Base-by-base conservation (phyloP, 768 basidiomycete species). In the Pholiota molesta region DNA sequence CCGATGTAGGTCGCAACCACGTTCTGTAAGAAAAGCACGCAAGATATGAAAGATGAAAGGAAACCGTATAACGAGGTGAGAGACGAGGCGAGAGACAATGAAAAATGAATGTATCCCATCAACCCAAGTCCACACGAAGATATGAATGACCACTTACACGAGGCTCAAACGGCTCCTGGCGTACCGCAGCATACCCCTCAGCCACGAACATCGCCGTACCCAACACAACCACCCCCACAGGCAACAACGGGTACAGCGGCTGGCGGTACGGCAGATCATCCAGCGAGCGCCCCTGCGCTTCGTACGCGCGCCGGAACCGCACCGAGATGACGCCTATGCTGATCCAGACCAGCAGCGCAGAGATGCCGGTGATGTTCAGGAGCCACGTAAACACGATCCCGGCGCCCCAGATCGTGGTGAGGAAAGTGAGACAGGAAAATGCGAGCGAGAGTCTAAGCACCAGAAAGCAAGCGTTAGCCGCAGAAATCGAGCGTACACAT, bases 291-390 rank as follows among this genome's bases (percentile, higher is more conserved):
- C 82, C 82, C 53, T 86, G 86, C 0, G 79, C 80, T 47, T 68
- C 72, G 77, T 85, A 90, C 3, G 86, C 88, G n/a, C 70, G 66
- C 23, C 87, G 81, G 77, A 91, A 90, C 31, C 87, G 84, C 37
- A 89, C 69, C 5, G 81, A 84, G 35, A 84, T 85, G 33, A 77
- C 17, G 9, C 80, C 81, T 61, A 88, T 85, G 29, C 83, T 81
- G 26, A 80, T 82, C 88, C 89, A 91, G 44, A 87, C 86, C 61
- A 90, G 80, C 53, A 91, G 75, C 1, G 86, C 85, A 1, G 85
- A 87, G 49, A 90, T 85, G 44, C 89, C 87, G 8, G 85, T 86
- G 55, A 89, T 74, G 65, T 87, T 86, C 54, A 88, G 74, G 10
- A 89, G 75, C 88, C 83, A 85, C 1, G 78, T 80, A 64, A 86